phyloP scores from a whole-genome alignment of 805 yeast genomes.

The Ogataea kodamae region DNA sequence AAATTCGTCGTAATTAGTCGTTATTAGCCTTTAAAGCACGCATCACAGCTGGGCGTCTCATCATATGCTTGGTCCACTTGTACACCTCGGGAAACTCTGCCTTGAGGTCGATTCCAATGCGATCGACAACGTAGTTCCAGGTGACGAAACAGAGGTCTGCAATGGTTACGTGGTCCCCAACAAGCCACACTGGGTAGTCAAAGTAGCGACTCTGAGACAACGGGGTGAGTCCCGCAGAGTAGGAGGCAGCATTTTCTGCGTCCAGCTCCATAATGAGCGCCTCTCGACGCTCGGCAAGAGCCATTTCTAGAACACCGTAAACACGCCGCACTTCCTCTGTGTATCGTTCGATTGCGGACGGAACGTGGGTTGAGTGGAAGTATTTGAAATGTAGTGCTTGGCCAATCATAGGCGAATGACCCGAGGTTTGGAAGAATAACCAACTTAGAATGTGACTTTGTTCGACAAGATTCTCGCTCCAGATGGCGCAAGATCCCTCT shows the following conservation, averaged over 20 bases:
- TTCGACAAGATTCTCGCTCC: slow-evolving; percentile 74
- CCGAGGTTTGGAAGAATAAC: slow-evolving; percentile 93
- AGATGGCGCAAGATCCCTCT: slow-evolving; percentile 65
- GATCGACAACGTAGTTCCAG: slow-evolving; percentile 93
- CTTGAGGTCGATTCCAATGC: slow-evolving; percentile 84
- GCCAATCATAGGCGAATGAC: slow-evolving; percentile 98
- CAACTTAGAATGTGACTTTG: slow-evolving; percentile 84
- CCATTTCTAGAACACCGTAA: slow-evolving; percentile 93
- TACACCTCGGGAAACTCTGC: slow-evolving; percentile 92
- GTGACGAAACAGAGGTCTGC: slow-evolving; percentile 94
- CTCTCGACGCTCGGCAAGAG: slow-evolving; percentile 88
- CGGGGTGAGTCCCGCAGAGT: slow-evolving; percentile 85
- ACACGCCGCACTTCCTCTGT: slow-evolving; percentile 91
- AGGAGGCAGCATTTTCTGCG: slow-evolving; percentile 81
- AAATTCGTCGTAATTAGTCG: slow-evolving; percentile 5
- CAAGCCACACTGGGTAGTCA: slow-evolving; percentile 94
- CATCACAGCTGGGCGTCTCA: slow-evolving; percentile 89
- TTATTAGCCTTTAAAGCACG: slow-evolving; percentile 65
- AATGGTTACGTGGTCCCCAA: slow-evolving; percentile 76
- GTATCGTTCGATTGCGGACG: slow-evolving; percentile 86
- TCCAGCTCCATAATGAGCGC: slow-evolving; percentile 86
- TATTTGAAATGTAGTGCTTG: slow-evolving; percentile 93
- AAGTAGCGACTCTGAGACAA: slow-evolving; percentile 79
- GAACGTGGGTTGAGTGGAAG: slow-evolving; percentile 81
- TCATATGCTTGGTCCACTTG: slow-evolving; percentile 93